Conservation (phyloP, 441 rosid species). For the Brassica hybrid region DNA sequence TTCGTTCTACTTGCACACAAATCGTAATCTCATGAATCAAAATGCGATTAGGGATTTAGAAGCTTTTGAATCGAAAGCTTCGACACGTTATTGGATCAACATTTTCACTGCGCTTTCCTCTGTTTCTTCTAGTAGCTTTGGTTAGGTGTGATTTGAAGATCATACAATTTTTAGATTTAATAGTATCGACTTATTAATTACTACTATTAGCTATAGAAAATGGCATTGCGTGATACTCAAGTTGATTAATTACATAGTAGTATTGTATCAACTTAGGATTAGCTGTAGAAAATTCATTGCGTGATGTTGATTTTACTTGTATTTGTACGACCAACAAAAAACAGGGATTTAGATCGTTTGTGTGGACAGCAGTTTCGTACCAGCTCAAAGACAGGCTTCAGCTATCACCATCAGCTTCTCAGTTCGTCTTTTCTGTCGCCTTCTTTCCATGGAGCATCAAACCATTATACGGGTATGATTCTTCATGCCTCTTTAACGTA, state of each 20-base stretch:
- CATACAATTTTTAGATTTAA: neutral
- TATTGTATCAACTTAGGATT: neutral
- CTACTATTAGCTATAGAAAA: neutral
- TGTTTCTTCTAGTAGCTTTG: neutral
- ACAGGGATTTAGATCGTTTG: slow-evolving; percentile 97
- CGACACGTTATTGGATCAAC: neutral
- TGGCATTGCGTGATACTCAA: neutral
- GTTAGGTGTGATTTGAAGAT: slow-evolving; percentile 7
- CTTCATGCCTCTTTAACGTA: neutral
- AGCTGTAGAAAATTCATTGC: neutral
- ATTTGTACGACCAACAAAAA: slow-evolving; percentile 24
- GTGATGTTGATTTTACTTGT: neutral
- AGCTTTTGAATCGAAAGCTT: slow-evolving; percentile 2
- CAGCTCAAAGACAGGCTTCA: slow-evolving; percentile 87
- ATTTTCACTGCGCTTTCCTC: slow-evolving; percentile 16
- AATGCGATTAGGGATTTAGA: slow-evolving; percentile 13
- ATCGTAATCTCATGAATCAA: slow-evolving; percentile 1
- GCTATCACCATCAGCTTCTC: slow-evolving; percentile 95
- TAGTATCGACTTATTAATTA: neutral
- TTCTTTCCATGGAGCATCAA: slow-evolving; percentile 97
- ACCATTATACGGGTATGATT: slow-evolving; percentile 77
- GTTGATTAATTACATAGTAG: neutral
- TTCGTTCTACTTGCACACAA: neutral
- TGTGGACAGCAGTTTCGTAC: slow-evolving; percentile 97
- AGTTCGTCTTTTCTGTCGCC: slow-evolving; percentile 75